Percentiles rank a stretch among this genome's conserved stretches.
Conservation (phyloP, 805 yeast genomes). For the Saturnispora galanensis region DNA sequence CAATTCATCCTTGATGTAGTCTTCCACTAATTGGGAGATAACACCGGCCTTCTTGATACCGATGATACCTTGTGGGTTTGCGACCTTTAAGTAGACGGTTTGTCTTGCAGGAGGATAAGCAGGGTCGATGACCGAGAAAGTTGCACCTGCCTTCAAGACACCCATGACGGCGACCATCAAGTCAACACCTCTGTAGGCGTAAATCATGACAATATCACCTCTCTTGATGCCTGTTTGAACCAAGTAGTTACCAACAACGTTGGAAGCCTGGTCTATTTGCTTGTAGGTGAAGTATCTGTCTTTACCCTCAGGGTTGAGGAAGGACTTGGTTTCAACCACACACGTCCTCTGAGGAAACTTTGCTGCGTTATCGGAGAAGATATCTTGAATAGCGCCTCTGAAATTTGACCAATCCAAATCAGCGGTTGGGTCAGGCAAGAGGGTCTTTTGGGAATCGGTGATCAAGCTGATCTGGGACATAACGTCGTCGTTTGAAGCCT, state of each 20-base stretch:
- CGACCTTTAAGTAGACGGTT: constrained; percentile 84
- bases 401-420: constrained; percentile 86
- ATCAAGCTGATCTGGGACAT: constrained; percentile 59
- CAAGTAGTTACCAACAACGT: constrained; percentile 83
- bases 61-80: constrained; percentile 84
- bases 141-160: constrained; percentile 96
- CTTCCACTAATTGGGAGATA: constrained; percentile 66
- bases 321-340: constrained; percentile 84
- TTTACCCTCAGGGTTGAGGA: constrained; percentile 39
- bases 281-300: constrained; percentile 72
- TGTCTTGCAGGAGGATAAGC: constrained; percentile 99
- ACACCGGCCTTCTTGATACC: constrained; percentile 86
- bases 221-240: constrained; percentile 69
- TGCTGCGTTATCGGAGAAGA: constrained; percentile 79
- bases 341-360: constrained; percentile 79
- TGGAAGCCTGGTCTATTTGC: constrained; percentile 89
- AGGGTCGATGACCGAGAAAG: constrained; percentile 97
- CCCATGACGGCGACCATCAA: constrained; percentile 96
- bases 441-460: constrained; percentile 50
- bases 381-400: constrained; percentile 95
- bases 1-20: constrained; percentile 65
- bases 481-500: constrained; percentile 27
- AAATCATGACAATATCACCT: constrained; percentile 96
- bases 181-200: constrained; percentile 96
- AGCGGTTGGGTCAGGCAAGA: constrained; percentile 78